phyloP scores from a whole-genome alignment of 495 filamentous ascomycete genomes.

The Tuber brumale region DNA sequence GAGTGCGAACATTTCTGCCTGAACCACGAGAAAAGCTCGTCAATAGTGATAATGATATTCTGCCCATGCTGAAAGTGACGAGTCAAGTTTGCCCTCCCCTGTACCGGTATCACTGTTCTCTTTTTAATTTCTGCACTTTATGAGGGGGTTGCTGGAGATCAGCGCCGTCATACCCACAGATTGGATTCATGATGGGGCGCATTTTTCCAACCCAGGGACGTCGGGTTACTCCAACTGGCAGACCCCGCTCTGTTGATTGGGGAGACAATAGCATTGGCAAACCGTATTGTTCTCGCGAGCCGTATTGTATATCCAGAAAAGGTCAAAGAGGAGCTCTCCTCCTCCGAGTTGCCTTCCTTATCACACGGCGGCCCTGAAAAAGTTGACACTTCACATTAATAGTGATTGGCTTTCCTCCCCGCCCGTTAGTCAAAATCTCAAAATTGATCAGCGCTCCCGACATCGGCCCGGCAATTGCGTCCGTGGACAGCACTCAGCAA shows the following conservation, averaged over 20 bases:
- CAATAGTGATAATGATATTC: background rate
- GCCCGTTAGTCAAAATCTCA: background rate
- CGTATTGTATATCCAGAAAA: background rate
- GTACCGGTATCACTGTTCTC: background rate
- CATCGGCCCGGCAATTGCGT: background rate
- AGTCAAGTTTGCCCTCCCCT: background rate
- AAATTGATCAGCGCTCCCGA: background rate
- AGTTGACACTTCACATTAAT: background rate
- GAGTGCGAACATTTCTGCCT: background rate
- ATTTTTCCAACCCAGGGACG: conserved; percentile 1
- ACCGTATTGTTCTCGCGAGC: background rate
- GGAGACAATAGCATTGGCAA: background rate
- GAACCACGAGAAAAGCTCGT: background rate
- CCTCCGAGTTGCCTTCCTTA: background rate
- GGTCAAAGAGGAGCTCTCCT: background rate
- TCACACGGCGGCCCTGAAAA: background rate
- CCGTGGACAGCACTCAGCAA: background rate
- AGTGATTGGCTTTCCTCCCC: background rate
- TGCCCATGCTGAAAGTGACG: background rate
- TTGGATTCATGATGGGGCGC: background rate
- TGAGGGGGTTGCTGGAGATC: background rate
- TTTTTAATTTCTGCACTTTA: background rate
- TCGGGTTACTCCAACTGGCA: conserved; percentile 1
- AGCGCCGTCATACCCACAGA: background rate
- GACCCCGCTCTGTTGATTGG: conserved; percentile 1